phyloP scores from a whole-genome alignment of 768 basidiomycete genomes.

The Royoungia palumana region DNA sequence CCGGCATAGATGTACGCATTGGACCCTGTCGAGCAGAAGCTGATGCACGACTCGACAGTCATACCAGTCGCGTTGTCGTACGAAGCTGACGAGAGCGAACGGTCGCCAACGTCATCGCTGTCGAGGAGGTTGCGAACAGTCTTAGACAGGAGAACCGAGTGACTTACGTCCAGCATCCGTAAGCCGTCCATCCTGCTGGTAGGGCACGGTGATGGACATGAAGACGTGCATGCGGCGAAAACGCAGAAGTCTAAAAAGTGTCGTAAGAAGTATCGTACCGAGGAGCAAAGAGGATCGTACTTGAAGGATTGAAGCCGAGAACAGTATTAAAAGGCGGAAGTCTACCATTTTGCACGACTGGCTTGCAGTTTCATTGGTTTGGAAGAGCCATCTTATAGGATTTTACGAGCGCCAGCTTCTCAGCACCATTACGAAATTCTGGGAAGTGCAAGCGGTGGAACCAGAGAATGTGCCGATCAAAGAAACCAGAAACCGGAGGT shows the following conservation, averaged over 20 bases:
- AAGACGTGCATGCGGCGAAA: neutral
- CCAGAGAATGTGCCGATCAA: neutral
- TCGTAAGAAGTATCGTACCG: neutral
- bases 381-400: slow-evolving; percentile 11
- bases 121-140: slow-evolving; percentile 3
- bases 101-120: slow-evolving; percentile 55
- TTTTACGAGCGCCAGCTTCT: slow-evolving; percentile 6
- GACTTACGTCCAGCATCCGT: slow-evolving; percentile 61
- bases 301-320: slow-evolving; percentile 1
- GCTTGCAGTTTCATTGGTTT: neutral
- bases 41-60: slow-evolving; percentile 56
- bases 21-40: slow-evolving; percentile 36
- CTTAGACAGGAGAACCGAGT: slow-evolving; percentile 8
- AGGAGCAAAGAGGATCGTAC: slow-evolving; percentile 1
- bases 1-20: slow-evolving; percentile 61
- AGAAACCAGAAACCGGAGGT: neutral
- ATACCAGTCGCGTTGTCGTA: slow-evolving; percentile 49
- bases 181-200: slow-evolving; percentile 52
- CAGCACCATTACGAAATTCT: neutral
- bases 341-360: slow-evolving; percentile 6
- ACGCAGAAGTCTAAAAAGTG: slow-evolving; percentile 9
- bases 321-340: slow-evolving; percentile 1
- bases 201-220: slow-evolving; percentile 29
- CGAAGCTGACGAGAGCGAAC: slow-evolving; percentile 52
- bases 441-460: neutral